Evolutionary conservation across 2,329 filamentous ascomycete genomes (phyloP).

Genomic region (Madurella fahalii): DNA sequence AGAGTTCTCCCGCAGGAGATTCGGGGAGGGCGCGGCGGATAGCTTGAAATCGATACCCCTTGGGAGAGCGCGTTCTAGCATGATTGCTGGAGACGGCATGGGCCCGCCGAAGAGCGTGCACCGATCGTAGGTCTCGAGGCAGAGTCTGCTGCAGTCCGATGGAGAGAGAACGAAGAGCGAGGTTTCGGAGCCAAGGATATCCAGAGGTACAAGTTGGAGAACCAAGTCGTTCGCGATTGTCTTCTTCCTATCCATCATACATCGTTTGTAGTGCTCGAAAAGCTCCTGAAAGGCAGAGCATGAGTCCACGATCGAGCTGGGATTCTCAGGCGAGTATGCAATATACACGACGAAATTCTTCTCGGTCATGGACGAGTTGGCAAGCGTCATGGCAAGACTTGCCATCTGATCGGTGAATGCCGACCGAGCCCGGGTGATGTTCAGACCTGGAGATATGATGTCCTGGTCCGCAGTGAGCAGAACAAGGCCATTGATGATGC

Average conservation of each 20-base stretch:
- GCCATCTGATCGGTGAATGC: conserved; percentile 47
- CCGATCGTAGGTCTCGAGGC: conserved; percentile 73
- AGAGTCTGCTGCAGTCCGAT: conserved; percentile 57
- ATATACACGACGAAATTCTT: conserved; percentile 73
- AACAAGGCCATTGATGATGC: conserved; percentile 46
- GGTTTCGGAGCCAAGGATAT: conserved; percentile 60
- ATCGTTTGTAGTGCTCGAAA: conserved; percentile 58
- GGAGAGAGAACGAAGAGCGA: conserved; percentile 60
- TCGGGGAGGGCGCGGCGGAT: conserved; percentile 61
- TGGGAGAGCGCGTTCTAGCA: conserved; percentile 66
- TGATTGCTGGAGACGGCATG: conserved; percentile 64
- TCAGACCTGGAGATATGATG: conserved; percentile 38
- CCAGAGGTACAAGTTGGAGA: conserved; percentile 69
- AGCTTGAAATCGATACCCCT: conserved; percentile 74
- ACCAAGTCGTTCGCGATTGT: conserved; percentile 61
- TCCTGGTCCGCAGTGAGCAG: conserved; percentile 33
- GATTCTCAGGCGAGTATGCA: conserved; percentile 62
- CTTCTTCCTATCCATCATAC: conserved; percentile 46
- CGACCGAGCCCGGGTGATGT: conserved; percentile 41
- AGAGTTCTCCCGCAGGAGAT: conserved; percentile 72
- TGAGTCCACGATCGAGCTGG: conserved; percentile 61
- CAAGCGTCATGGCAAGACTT: conserved; percentile 44
- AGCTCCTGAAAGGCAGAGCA: conserved; percentile 71
- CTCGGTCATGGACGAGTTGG: conserved; percentile 39
- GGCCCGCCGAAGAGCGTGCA: conserved; percentile 57